Evolutionary conservation across 2,329 filamentous ascomycete species (phyloP), one percentile per base, ranked within the genome.

Genomic region (Aspergillus amoenus): DNA sequence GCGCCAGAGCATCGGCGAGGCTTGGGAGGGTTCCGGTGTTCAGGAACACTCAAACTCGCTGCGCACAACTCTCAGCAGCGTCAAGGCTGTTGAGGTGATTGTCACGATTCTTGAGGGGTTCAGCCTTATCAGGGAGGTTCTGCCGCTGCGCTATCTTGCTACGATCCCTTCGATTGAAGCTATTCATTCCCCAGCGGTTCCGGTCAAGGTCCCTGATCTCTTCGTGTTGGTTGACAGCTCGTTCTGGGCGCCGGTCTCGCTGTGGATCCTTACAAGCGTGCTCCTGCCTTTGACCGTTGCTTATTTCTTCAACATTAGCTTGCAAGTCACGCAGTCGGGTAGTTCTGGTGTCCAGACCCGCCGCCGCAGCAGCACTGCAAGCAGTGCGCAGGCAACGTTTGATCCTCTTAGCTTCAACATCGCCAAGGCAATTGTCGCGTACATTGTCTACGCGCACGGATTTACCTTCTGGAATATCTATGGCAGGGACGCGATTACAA

Each of bases 361-460:
- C 66, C 32, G 56, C 5, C 32, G 56, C 8, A 46, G 51, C 43
- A 46, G 42, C 51, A 53, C 9, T 47, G 13, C 18, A 56, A 13
- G 52, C 64, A 21, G 57, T 21, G 34, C 37, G 15, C 56, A 59
- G 27, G 44, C 68, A 5, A 69, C 61, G 42, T 86, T 93, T 62
- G 94, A 99, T 72, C 93, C 93, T 4, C 78, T 97, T 70, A 89
- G 88, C 21, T 99, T 95, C 78, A 96, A 93, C 78, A 87, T 97
- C 56, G 85, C 85, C 66, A 96, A 96, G 79, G 93, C 89, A 0
- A 72, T 97, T 54, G 75, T 93, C 58, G 87, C 90, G 7, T 96
- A 89, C 73, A 82, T 93, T 34, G 87, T 96, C 17, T 96, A 93
- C 70, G 84, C 82, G 9, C 85, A 73, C 8, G 66, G 70, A 18